Evolutionary conservation across 495 filamentous ascomycete species (phyloP), one percentile per base, ranked within the genome.

Genomic region (Aspergillus funiculosus): DNA sequence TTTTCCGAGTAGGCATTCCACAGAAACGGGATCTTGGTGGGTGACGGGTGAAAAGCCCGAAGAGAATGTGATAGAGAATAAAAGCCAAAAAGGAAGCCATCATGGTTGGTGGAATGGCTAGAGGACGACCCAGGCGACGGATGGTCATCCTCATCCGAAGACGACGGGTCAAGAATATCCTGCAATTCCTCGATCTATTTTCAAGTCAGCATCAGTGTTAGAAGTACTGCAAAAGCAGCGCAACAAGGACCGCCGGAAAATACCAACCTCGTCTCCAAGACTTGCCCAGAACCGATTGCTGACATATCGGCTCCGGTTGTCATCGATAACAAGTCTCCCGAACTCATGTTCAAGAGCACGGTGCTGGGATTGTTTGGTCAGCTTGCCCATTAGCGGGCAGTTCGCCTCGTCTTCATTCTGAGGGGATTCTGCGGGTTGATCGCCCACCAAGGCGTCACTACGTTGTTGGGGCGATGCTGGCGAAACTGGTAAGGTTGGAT

Each of bases 211-310:
- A 50, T 47, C 24, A 51, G 34, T 5, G 46, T 10, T 45, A 17
- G 13, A 17, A 18, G 26, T 18, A 21, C 18, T 21, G 18, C n/a
- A 13, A 32, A 39, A 26, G 13, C 2, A 31, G 4, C 2, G 27
- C 14, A 29, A 11, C 4, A 5, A 27, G 20, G 14, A 35, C 22
- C 1, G 15, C 10, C 22, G 13, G 9, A 17, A 44, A 25, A 8
- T 27, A 52, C 58, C 39, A 60, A 88, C 88, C 77, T 96, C 88
- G 47, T 91, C 86, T 38, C 81, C 86, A 32, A 96, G 70, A 50
- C 78, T 87, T n/a, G 84, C 81, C 90, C 89, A 96, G 39, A 95
- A 86, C 11, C 80, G 82, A 63, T 83, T 90, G 60, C 86, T 90
- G 47, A 95, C 83, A 65, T 96, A 96, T 58, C 87, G 74, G 52